Conservation (phyloP, 2,329 filamentous ascomycete genomes). For the Pseudocercospora musae region DNA sequence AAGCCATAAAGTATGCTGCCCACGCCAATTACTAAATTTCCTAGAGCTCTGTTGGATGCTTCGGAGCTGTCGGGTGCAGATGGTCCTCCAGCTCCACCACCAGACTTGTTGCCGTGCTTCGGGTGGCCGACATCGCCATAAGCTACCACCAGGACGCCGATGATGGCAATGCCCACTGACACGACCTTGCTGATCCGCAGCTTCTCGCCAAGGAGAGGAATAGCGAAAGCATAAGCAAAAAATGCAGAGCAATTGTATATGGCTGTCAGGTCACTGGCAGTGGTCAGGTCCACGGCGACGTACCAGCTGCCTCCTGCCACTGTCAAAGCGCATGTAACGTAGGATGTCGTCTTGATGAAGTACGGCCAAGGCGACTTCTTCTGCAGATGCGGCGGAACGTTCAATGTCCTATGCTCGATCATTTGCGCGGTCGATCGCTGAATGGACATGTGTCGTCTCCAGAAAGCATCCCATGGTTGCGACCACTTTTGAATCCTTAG, state of each 20-base stretch:
- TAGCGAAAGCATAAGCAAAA: conserved; percentile 95
- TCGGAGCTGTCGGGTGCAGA: conserved; percentile 48
- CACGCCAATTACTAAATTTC: conserved; percentile 87
- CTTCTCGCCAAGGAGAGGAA: conserved; percentile 82
- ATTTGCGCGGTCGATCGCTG: conserved; percentile 71
- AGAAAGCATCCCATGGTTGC: conserved; percentile 79
- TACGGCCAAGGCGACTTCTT: conserved; percentile 63
- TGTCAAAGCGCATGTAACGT: conserved; percentile 81
- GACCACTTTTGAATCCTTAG: conserved; percentile 75
- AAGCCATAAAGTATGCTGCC: conserved; percentile 92
- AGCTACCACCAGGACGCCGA: conserved; percentile 88
- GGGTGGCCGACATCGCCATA: conserved; percentile 68
- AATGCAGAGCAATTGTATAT: conserved; percentile 99
- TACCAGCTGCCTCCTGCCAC: conserved; percentile 94
- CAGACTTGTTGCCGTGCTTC: conserved; percentile 55
- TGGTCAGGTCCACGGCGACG: conserved; percentile 88
- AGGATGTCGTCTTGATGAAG: conserved; percentile 72
- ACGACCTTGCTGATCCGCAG: conserved; percentile 79
- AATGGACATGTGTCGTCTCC: conserved; percentile 67
- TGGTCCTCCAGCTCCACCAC: conserved; percentile 50
- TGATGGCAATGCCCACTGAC: conserved; percentile 81
- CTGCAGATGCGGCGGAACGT: conserved; percentile 52
- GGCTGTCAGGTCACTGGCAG: conserved; percentile 86
- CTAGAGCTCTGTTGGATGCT: conserved; percentile 67
- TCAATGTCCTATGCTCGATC: conserved; percentile 76